phyloP scores from a whole-genome alignment of 2,329 filamentous ascomycete genomes.

The Penicillium crustosum region DNA sequence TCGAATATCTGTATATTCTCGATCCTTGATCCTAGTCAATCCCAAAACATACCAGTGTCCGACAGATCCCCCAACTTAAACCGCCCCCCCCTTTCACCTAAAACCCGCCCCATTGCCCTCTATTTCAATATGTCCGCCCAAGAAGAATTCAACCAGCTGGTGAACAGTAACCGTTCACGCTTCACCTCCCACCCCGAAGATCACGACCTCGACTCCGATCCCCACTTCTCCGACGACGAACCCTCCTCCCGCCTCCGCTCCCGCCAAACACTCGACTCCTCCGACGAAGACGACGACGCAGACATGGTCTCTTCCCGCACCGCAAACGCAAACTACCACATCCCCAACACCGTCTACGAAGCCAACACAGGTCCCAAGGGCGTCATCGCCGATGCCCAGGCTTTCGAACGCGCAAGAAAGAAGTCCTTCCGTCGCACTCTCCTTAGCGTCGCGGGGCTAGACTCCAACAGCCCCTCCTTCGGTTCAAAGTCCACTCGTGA shows the following conservation, averaged over 20 bases:
- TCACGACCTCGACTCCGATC: constrained; percentile 30
- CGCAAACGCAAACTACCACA: constrained; percentile 39
- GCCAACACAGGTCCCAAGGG: constrained; percentile 54
- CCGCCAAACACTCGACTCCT: constrained; percentile 29
- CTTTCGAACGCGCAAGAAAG: constrained; percentile 51
- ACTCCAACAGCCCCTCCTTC: constrained; percentile 27
- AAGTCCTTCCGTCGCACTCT: constrained; percentile 48
- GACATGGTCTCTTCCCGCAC: constrained; percentile 38
- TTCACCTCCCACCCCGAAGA: constrained; percentile 47
- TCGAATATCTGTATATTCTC: background rate
- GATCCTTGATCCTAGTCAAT: background rate
- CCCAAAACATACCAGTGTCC: background rate
- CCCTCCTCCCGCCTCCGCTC: constrained; percentile 21
- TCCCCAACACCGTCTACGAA: constrained; percentile 48
- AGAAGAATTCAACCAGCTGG: constrained; percentile 49
- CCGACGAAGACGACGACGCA: constrained; percentile 32
- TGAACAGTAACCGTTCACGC: constrained; percentile 39
- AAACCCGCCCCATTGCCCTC: constrained; percentile 7
- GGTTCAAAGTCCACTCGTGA: constrained; percentile 29
- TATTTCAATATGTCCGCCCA: constrained; percentile 46
- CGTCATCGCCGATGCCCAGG: constrained; percentile 53
- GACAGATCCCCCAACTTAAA: constrained; percentile 12
- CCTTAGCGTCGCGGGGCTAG: constrained; percentile 36
- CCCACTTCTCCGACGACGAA: constrained; percentile 28
- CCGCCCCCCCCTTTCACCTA: constrained; percentile 11